Percentiles rank a stretch among this genome's conserved stretches.
Evolutionary conservation across 495 filamentous ascomycete species (phyloP).

Genomic region (Penicillium coprophilum): DNA sequence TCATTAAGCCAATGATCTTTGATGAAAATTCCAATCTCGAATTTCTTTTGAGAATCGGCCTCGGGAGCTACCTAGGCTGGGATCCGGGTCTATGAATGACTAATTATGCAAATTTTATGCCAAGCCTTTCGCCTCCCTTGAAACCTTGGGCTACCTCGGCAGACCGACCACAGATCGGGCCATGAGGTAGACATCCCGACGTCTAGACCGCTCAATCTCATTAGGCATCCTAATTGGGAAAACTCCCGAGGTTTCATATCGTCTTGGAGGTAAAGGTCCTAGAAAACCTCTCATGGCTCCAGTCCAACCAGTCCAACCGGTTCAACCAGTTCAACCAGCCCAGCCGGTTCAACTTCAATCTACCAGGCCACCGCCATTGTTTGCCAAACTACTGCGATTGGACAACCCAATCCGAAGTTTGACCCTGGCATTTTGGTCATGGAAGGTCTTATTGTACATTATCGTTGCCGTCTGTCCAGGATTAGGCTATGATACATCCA

Average conservation of each 20-base stretch:
- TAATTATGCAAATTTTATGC: no score
- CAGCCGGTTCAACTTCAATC: constrained; percentile 1
- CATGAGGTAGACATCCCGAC: not conserved
- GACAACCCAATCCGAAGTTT: constrained; percentile 39
- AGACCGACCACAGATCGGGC: no score
- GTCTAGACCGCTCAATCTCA: not conserved
- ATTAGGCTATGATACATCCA: constrained; percentile 87
- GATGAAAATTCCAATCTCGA: no score
- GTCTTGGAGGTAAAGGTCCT: not conserved
- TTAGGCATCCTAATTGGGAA: constrained; percentile 2
- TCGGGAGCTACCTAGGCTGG: no score
- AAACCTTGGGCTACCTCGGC: no score
- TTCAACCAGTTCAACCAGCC: constrained; percentile 12
- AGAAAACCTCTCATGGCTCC: constrained; percentile 12
- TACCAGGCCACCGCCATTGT: constrained; percentile 10
- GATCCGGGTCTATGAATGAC: no score
- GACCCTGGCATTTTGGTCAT: constrained; percentile 47
- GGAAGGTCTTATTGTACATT: constrained; percentile 72
- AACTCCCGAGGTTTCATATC: not conserved
- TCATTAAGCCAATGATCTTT: no score
- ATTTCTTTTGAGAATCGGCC: no score
- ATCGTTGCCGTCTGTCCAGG: constrained; percentile 65
- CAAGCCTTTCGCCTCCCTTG: no score
- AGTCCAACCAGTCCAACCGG: constrained; percentile 5
- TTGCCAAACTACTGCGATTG: constrained; percentile 31